These are phyloP conservation scores for Neofusicoccum laricinum DNA, from an alignment of 2,329 filamentous ascomycete species.

Conservation along the genomic window DNA sequence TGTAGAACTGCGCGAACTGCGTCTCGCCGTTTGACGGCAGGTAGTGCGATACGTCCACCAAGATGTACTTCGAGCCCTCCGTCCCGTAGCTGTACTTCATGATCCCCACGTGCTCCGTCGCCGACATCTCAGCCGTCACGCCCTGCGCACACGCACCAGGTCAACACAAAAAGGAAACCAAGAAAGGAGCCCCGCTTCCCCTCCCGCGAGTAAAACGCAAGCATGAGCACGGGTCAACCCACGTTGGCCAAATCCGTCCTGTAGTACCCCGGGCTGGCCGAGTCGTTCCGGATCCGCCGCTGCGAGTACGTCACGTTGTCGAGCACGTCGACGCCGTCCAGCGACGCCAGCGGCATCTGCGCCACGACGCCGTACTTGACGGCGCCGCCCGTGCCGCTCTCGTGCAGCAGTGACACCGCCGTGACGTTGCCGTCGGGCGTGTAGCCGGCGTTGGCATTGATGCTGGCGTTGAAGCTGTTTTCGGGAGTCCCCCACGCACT, in stretches of 20 bases:
- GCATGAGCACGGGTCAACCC: background rate
- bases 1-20: constrained; percentile 22
- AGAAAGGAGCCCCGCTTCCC: too few species aligned
- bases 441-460: constrained; percentile 32
- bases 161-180: background rate
- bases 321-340: constrained; percentile 35
- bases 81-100: constrained; percentile 59
- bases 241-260: constrained; percentile 51
- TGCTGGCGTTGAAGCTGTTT: constrained; percentile 1
- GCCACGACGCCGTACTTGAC: constrained; percentile 67
- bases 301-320: constrained; percentile 42
- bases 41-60: constrained; percentile 47
- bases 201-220: too few species aligned
- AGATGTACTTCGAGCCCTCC: constrained; percentile 33
- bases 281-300: constrained; percentile 31
- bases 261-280: constrained; percentile 61
- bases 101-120: constrained; percentile 56
- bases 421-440: constrained; percentile 37
- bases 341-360: constrained; percentile 50
- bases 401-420: constrained; percentile 35
- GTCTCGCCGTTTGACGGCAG: constrained; percentile 19
- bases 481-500: too few species aligned
- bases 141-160: constrained; percentile 28
- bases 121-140: constrained; percentile 57
- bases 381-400: constrained; percentile 58